phyloP scores from a whole-genome alignment of 306 rosid genomes.

The Senna siamea region DNA sequence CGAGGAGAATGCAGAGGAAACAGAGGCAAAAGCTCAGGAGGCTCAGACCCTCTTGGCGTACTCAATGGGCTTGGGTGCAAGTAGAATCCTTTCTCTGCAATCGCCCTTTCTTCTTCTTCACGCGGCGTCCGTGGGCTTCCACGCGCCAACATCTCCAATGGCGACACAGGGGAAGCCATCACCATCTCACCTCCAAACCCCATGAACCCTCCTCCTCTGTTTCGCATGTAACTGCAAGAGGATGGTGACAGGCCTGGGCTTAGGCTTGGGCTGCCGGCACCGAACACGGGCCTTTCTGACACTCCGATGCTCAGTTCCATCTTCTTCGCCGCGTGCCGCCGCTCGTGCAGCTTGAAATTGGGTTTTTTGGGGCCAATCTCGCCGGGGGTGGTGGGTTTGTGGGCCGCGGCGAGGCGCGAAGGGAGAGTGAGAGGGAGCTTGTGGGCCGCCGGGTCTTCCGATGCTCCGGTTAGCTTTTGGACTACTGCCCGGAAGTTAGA shows the following conservation, averaged over 20 bases:
- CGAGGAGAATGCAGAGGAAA: conserved; percentile 84
- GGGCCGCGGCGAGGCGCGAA: conserved; percentile 47
- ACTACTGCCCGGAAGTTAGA: conserved; percentile 81
- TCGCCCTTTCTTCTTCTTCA: conserved; percentile 59
- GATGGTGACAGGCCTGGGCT: neutral
- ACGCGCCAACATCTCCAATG: conserved; percentile 67
- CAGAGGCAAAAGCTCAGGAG: conserved; percentile 73
- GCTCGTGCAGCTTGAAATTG: conserved; percentile 82
- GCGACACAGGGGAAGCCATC: conserved; percentile 79
- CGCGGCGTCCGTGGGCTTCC: conserved; percentile 62
- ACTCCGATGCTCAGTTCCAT: conserved; percentile 61
- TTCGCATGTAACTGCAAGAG: no score
- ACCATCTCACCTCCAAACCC: conserved; percentile 25
- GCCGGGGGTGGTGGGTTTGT: conserved; percentile 35
- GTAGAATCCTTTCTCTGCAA: conserved; percentile 77
- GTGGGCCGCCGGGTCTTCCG: conserved; percentile 58
- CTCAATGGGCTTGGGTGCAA: conserved; percentile 67
- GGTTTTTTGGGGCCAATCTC: conserved; percentile 59
- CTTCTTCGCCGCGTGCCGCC: conserved; percentile 66
- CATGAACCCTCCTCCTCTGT: conserved; percentile 6
- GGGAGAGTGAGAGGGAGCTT: conserved; percentile 72
- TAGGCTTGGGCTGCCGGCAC: conserved; percentile 9
- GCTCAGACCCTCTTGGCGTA: conserved; percentile 62
- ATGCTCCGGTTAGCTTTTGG: conserved; percentile 85
- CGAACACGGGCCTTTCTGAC: conserved; percentile 24